Conservation (phyloP, 192 early-diverging fungal genomes). For the Coemansia interrupta region DNA sequence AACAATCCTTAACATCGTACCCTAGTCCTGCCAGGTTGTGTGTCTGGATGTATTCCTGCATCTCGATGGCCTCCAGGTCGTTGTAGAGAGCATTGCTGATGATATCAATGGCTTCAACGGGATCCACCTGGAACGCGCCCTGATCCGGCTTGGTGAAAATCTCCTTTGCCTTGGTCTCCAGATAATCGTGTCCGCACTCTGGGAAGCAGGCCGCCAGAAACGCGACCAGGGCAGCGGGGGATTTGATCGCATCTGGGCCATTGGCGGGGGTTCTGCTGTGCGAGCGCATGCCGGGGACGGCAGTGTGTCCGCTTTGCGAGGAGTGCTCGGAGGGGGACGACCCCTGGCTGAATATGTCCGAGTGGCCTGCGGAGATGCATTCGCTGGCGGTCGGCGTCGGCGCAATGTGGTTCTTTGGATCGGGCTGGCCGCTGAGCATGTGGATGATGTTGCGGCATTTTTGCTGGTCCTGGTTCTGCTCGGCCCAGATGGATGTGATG, state of each 20-base stretch:
- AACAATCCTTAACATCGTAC: background rate
- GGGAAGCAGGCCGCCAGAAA: conserved; percentile 46
- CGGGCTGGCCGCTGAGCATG: conserved; percentile 31
- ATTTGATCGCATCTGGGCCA: conserved; percentile 26
- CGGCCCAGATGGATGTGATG: conserved; percentile 42
- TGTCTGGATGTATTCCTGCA: conserved; percentile 19
- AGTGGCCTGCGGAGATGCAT: background rate
- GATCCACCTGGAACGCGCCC: conserved; percentile 28
- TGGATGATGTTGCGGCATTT: conserved; percentile 42
- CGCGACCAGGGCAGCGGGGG: conserved; percentile 21
- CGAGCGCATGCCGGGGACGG: background rate
- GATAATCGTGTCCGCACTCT: conserved; percentile 39
- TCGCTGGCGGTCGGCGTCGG: background rate
- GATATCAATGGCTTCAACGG: conserved; percentile 42
- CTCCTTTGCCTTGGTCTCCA: conserved; percentile 21
- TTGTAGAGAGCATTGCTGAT: conserved; percentile 45
- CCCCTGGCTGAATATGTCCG: conserved; percentile 1
- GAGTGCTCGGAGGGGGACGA: conserved; percentile 4
- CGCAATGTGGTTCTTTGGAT: background rate
- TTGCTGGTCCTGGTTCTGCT: conserved; percentile 23
- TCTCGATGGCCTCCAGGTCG: conserved; percentile 34
- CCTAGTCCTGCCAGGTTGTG: background rate
- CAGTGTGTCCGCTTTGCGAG: background rate
- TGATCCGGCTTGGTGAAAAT: conserved; percentile 13
- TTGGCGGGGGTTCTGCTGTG: background rate